A percentile compares a stretch with the other conserved stretches of the same genome.
Evolutionary conservation across 176 grass and related monocot genomes (phyloP).

Genomic region (Bothriochloa decipiens): DNA sequence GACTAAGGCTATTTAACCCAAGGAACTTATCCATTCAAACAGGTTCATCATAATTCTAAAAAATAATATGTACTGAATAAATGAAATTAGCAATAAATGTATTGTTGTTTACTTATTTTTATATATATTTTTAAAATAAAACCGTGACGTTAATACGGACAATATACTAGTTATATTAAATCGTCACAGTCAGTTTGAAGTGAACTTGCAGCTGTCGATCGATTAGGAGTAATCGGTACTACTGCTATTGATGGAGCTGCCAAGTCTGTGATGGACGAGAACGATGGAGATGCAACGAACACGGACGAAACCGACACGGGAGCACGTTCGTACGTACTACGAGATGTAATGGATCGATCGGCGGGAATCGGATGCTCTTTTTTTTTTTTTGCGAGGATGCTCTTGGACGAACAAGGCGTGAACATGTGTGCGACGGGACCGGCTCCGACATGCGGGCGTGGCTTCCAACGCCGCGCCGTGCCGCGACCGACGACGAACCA

Average conservation of each 20-base stretch:
- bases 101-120: too few relatives aligned
- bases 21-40: too few relatives aligned
- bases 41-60: too few relatives aligned
- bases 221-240: too few relatives aligned
- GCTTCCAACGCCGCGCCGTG: not conserved
- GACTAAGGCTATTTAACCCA: too few relatives aligned
- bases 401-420: too few relatives aligned
- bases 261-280: not conserved
- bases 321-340: not conserved
- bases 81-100: too few relatives aligned
- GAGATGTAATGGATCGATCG: not conserved
- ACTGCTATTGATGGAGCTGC: not conserved
- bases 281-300: not conserved
- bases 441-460: not conserved
- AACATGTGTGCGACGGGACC: constrained; percentile 20
- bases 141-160: too few relatives aligned
- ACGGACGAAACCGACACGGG: constrained; percentile 1
- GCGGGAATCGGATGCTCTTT: not conserved
- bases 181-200: not conserved
- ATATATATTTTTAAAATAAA: too few relatives aligned
- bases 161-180: too few relatives aligned
- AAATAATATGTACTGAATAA: too few relatives aligned
- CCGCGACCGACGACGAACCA: not conserved
- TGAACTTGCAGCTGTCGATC: not conserved
- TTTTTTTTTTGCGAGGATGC: not conserved